Evolutionary conservation across 805 yeast species (phyloP), one percentile per base, ranked within the genome.

Genomic region (Zygosaccharomyces bailii): DNA sequence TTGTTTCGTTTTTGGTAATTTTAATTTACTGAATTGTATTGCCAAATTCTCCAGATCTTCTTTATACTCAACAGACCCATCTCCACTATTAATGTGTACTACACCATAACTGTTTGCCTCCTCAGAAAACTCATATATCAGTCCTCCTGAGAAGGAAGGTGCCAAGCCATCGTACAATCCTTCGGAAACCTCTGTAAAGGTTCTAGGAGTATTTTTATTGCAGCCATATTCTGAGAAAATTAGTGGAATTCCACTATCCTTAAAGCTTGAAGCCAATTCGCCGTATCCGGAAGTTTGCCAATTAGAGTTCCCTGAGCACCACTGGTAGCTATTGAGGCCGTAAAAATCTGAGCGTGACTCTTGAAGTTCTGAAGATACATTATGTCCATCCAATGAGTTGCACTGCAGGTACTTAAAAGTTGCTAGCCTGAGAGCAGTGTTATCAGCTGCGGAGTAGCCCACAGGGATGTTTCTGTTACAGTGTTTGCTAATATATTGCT

Each of bases 391-490:
- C 42, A 74, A 69, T 1, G 60, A 56, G 39, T 86, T 87, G 71
- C 98, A 90, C 66, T 85, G 84, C 61, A 91, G 74, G 67, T 84
- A 91, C 53, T 80, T 79, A 66, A 84, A 86, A 42, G 91, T 80
- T 25, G 86, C 84, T 39, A 78, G 67, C 57, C 96, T 78, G 59
- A 86, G 75, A 34, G 74, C 75, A 43, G 69, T 71, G 50, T 81
- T 89, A 57, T 86, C 96, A 13, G 96, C 96, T 38, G 97, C 96
- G 6, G 96, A 84, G 67, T 90, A 90, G 25, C 97, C 97, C n/a
- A 89, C 96, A 4, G 96, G 96, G 47, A 90, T 83, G 6, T 80
- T 67, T 65, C 97, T 79, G 60, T 84, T 76, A 13, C 82, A 72
- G 55, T 84, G 80, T 44, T 76, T 70, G 21, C 76, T 68, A 50